Percentiles rank a stretch among this genome's conserved stretches.
phyloP scores from a whole-genome alignment of 2,329 filamentous ascomycete species.

The Scopulariopsis brevicaulis region DNA sequence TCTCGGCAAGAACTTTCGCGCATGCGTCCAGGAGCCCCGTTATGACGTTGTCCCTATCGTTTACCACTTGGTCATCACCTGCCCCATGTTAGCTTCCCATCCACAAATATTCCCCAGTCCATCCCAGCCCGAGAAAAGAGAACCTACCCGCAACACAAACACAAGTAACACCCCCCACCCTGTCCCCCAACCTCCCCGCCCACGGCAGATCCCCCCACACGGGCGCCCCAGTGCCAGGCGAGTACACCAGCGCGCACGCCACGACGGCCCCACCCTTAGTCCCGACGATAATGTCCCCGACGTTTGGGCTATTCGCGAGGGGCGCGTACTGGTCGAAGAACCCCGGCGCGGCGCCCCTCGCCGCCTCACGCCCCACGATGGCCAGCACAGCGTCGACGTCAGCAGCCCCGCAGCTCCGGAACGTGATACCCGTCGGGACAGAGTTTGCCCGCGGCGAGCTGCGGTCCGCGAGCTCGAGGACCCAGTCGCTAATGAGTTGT shows the following conservation, averaged over 20 bases:
- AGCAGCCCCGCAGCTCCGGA: slow-evolving; percentile 29
- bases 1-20: slow-evolving; percentile 29
- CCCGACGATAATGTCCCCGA: slow-evolving; percentile 42
- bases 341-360: slow-evolving; percentile 34
- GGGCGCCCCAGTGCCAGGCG: slow-evolving; percentile 30
- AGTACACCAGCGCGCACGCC: slow-evolving; percentile 42
- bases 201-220: slow-evolving; percentile 42
- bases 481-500: slow-evolving; percentile 39
- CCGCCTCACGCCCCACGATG: slow-evolving; percentile 36
- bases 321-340: slow-evolving; percentile 50
- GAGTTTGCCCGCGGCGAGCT: slow-evolving; percentile 15
- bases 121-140: background rate
- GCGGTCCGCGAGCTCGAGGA: slow-evolving; percentile 39
- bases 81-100: background rate
- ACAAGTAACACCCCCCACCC: slow-evolving; percentile 48
- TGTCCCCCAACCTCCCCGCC: slow-evolving; percentile 34
- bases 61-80: slow-evolving; percentile 31
- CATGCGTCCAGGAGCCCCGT: slow-evolving; percentile 42
- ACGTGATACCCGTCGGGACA: slow-evolving; percentile 20
- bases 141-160: slow-evolving; percentile 44
- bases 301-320: slow-evolving; percentile 32
- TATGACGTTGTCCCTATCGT: slow-evolving; percentile 35
- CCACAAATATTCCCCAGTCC: too few species aligned
- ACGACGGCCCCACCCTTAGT: slow-evolving; percentile 35
- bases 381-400: slow-evolving; percentile 36